Evolutionary conservation across 352 stramenopile genomes (phyloP), one percentile per base, ranked within the genome.

Genomic region (Phytophthora tentaculata): DNA sequence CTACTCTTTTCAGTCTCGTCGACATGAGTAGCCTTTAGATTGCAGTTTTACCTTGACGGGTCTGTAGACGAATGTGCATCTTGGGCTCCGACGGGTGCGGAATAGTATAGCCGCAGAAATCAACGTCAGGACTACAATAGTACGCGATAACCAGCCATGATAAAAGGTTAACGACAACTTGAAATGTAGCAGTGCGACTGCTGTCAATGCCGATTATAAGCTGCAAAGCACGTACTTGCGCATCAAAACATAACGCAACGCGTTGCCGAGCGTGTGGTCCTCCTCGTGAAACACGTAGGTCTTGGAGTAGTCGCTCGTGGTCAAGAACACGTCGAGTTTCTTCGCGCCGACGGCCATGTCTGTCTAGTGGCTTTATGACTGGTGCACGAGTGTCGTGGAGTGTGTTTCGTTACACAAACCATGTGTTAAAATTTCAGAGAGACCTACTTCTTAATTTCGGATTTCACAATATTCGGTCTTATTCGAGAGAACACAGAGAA

Each of bases 41-140:
- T 43, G 35, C 12, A n/a, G 41, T 19, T 29, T n/a, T 76, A 90
- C 85, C 83, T 73, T 84, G 71, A 44, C 80, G 81, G 9, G 88
- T 96, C 76, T 98, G 96, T 17, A 98, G 84, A 35, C 96, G 86
- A 24, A 98, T 73, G 74, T 98, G 94, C 74, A 98, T 96, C 60
- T 98, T 94, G 22, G 94, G 94, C 70, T 98, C 96, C 7, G 90
- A 97, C 20, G 96, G 96, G 81, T 98, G 96, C 37, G 96, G 96
- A 41, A 98, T 97, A 35, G 92, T 98, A 79, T 98, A 98, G 60
- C 96, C 96, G 19, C 91, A 96, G 70, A 98, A 98, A 47, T 96
- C 87, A 12, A 98, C 92, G 35, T 97, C 84, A 3, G 88, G 84
- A 64, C 95, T 97, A 52, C 41, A 71, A 64, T 61, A 14, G n/a